These are phyloP conservation scores for Malassezia equina DNA, from an alignment of 1,284 basidiomycete genomes.

Conservation along the genomic window DNA sequence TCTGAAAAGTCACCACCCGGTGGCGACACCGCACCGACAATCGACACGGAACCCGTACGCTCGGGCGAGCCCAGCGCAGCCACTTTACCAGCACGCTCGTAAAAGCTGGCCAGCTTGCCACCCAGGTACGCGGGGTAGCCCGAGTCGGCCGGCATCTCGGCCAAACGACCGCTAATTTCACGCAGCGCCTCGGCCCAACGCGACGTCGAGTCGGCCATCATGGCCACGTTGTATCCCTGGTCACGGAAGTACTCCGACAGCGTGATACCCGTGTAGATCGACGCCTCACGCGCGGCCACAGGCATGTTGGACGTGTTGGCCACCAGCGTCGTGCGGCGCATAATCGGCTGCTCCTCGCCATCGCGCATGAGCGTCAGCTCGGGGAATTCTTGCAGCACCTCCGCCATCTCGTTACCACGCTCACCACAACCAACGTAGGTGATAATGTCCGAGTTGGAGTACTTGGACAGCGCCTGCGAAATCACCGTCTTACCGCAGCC, in stretches of 20 bases:
- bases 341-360: slow-evolving; percentile 91
- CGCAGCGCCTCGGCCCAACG: slow-evolving; percentile 98
- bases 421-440: slow-evolving; percentile 89
- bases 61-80: slow-evolving; percentile 79
- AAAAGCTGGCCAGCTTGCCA: slow-evolving; percentile 93
- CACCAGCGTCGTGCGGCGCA: slow-evolving; percentile 98
- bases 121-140: slow-evolving; percentile 88
- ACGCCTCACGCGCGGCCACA: slow-evolving; percentile 96
- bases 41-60: slow-evolving; percentile 85
- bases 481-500: slow-evolving; percentile 59
- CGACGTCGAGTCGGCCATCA: slow-evolving; percentile 99
- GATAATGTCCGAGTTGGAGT: slow-evolving; percentile 98
- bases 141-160: slow-evolving; percentile 99
- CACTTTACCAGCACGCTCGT: slow-evolving; percentile 97
- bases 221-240: slow-evolving; percentile 91
- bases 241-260: slow-evolving; percentile 99
- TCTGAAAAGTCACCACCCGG: slow-evolving; percentile 99
- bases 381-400: slow-evolving; percentile 93
- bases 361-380: slow-evolving; percentile 82
- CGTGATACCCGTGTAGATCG: slow-evolving; percentile 99
- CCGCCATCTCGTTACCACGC: slow-evolving; percentile 74
- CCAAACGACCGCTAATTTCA: slow-evolving; percentile 97
- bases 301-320: slow-evolving; percentile 99
- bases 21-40: slow-evolving; percentile 96
- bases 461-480: slow-evolving; percentile 76